A percentile compares a stretch with the other conserved stretches of the same genome.
phyloP scores from a whole-genome alignment of 2,329 filamentous ascomycete species.

The Fusarium miscanthi region DNA sequence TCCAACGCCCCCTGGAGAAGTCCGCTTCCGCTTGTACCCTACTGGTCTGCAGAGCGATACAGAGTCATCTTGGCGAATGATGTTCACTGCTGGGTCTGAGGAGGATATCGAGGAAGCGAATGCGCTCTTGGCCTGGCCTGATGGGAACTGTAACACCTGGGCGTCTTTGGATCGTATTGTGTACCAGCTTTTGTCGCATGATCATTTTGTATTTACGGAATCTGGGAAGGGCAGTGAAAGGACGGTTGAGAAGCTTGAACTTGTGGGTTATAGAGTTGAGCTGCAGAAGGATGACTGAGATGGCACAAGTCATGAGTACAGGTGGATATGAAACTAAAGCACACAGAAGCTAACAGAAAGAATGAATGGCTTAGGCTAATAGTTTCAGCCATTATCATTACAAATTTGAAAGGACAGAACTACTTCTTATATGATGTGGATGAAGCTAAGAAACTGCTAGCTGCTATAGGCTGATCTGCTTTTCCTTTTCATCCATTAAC shows the following conservation, averaged over 20 bases:
- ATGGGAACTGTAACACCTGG: slow-evolving; percentile 7
- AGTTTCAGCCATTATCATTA: neutral
- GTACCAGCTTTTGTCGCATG: slow-evolving; percentile 6
- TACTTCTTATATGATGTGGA: neutral
- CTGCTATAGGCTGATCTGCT: no score
- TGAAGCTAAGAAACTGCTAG: neutral
- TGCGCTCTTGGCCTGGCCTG: slow-evolving; percentile 6
- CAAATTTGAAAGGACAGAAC: fast-evolving
- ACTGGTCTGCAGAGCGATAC: neutral
- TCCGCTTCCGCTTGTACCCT: slow-evolving; percentile 19
- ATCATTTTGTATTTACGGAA: slow-evolving; percentile 18
- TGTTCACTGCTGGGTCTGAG: neutral
- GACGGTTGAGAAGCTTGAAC: neutral
- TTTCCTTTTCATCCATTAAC: neutral
- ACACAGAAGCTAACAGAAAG: neutral
- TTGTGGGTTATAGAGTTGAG: slow-evolving; percentile 12
- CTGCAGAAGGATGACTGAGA: neutral
- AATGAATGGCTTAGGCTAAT: fast-evolving
- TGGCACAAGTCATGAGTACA: fast-evolving
- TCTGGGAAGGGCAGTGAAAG: neutral
- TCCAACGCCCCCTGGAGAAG: neutral
- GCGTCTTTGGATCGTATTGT: slow-evolving; percentile 7
- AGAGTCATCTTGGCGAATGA: slow-evolving; percentile 6
- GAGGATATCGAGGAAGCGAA: neutral
- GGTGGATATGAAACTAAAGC: fast-evolving